These are phyloP conservation scores for Lentinula lateritia DNA, from an alignment of 768 basidiomycete species.

Conservation along the genomic window DNA sequence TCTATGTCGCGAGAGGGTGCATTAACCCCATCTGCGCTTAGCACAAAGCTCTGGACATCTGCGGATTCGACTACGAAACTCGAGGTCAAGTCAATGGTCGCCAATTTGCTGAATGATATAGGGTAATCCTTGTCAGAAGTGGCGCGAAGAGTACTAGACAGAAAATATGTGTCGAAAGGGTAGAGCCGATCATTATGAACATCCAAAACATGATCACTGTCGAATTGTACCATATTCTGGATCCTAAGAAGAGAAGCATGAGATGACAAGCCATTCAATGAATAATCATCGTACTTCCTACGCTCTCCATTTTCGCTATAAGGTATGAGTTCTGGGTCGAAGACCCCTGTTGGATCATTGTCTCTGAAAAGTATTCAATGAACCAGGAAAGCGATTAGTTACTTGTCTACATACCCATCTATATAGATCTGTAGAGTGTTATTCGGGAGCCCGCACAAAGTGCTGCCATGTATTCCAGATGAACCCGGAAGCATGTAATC, in stretches of 20 bases:
- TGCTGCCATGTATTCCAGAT: conserved; percentile 38
- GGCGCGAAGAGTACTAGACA: conserved; percentile 44
- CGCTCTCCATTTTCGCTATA: conserved; percentile 34
- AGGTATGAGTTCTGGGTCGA: conserved; percentile 44
- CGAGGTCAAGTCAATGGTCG: conserved; percentile 38
- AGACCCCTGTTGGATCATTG: conserved; percentile 29
- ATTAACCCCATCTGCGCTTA: conserved; percentile 12
- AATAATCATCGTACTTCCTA: conserved; percentile 28
- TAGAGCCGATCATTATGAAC: conserved; percentile 49
- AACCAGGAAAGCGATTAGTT: neutral
- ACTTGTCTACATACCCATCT: conserved; percentile 34
- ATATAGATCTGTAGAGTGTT: conserved; percentile 38
- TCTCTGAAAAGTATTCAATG: conserved; percentile 19
- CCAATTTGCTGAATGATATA: conserved; percentile 36
- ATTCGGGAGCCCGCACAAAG: conserved; percentile 40
- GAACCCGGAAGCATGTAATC: conserved; percentile 40
- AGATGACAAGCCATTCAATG: neutral
- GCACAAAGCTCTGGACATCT: conserved; percentile 33
- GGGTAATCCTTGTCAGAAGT: conserved; percentile 26
- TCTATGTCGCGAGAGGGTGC: conserved; percentile 36
- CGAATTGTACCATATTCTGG: conserved; percentile 51
- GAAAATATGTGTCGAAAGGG: conserved; percentile 51
- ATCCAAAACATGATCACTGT: conserved; percentile 51
- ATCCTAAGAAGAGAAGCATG: conserved; percentile 27
- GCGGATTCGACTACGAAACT: conserved; percentile 38